These are phyloP conservation scores for Phytophthora pseudosyringae DNA, from an alignment of 352 stramenopile species.

Conservation along the genomic window DNA sequence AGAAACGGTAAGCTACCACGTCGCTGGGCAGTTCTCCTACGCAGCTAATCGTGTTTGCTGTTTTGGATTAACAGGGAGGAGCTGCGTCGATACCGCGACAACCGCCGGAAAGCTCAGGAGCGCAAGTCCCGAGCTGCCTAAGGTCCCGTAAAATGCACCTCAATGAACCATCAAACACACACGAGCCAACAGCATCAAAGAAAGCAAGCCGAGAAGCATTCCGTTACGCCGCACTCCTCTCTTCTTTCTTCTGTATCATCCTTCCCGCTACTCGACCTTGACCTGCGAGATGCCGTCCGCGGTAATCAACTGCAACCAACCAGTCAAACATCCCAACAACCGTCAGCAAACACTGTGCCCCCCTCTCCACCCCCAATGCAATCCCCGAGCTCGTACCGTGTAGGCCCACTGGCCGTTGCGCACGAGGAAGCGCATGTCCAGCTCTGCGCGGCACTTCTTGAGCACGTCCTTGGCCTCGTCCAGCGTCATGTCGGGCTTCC, in stretches of 20 bases:
- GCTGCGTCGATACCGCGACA: slow-evolving; percentile 67
- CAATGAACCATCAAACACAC: slow-evolving; percentile 3
- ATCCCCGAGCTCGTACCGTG: slow-evolving; percentile 46
- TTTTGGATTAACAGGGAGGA: slow-evolving; percentile 52
- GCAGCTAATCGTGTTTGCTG: not conserved
- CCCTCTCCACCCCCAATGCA: too few species aligned
- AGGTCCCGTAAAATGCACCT: not conserved
- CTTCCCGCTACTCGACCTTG: slow-evolving; percentile 53
- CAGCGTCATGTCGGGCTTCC: slow-evolving; percentile 85
- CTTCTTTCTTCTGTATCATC: slow-evolving; percentile 18
- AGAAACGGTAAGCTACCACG: slow-evolving; percentile 53
- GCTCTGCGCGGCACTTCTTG: slow-evolving; percentile 80
- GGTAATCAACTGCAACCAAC: slow-evolving; percentile 63
- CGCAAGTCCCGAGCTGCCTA: slow-evolving; percentile 55
- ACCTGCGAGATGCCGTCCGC: slow-evolving; percentile 70
- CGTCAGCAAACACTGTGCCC: not conserved
- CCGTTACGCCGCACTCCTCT: slow-evolving; percentile 17
- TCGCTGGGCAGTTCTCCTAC: not conserved
- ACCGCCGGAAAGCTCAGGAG: slow-evolving; percentile 58
- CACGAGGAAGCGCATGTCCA: slow-evolving; percentile 88
- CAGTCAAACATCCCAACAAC: not conserved
- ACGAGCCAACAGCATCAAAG: slow-evolving; percentile 1
- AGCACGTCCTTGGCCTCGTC: slow-evolving; percentile 78
- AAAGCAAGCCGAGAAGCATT: slow-evolving; percentile 30
- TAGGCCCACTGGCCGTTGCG: slow-evolving; percentile 89